Base-by-base conservation (phyloP, 208 protist species). In the Leptomonas pyrrhocoris region DNA sequence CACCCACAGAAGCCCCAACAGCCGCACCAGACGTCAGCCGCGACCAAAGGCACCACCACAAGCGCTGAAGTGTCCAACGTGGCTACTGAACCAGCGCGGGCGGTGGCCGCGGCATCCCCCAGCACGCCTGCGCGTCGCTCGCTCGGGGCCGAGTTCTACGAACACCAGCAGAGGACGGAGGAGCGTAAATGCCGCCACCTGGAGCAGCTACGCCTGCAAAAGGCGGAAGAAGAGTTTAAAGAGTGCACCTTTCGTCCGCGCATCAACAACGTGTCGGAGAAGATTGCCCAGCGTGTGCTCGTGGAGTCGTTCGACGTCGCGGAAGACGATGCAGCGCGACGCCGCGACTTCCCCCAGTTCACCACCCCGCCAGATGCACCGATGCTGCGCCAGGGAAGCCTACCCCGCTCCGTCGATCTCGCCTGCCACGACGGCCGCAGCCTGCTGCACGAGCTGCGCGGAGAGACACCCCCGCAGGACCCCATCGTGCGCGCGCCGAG, bases 231-330 rank as follows among this genome's bases (percentile, higher is more conserved):
- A 31, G 68, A 83, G 31, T 40, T 83, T 38, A 25, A 65, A 16
- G 74, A 73, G 53, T 92, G 80, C 50, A 88, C 80, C 16, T 92
- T 92, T 38, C 73, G 28, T 15, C 84, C 84, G 3, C 68, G 36
- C 1, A 46, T 83, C 28, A 81, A 77, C 23, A 12, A 30, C 11
- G 48, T 62, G 0, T 79, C 80, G 25, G 46, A 49, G 23, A 19
- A 42, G 9, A 77, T 81, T 23, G 56, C 74, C 7, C 64, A 70
- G 48, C 79, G 56, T 25, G n/a, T 73, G 38, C 43, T 57, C 0
- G 58, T 77, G 23, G 57, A 62, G 40, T 53, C 56, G 21, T 49
- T 53, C 53, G 63, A 21, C 12, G 19, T 25, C 0, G 25, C 54
- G 23, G 46, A 21, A n/a, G 46, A 53, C 36, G 46, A 36, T 12